Percentiles rank a stretch among this genome's conserved stretches.
phyloP scores from a whole-genome alignment of 768 basidiomycete species.

The Grammothele lineata region DNA sequence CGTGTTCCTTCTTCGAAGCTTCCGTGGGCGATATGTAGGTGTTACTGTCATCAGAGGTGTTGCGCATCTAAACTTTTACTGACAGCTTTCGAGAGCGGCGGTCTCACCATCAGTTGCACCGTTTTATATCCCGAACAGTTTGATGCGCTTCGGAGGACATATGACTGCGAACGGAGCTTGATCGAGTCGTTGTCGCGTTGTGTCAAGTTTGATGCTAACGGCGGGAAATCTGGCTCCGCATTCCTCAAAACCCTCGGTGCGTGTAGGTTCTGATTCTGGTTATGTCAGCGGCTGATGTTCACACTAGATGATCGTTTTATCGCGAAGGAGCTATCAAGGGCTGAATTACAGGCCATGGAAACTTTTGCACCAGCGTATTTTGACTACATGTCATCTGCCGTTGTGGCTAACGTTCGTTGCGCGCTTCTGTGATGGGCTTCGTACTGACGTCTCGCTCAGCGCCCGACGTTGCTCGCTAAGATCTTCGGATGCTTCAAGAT shows the following conservation, averaged over 20 bases:
- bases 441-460: conserved; percentile 39
- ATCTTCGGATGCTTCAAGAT: conserved; percentile 96
- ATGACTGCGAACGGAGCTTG: conserved; percentile 92
- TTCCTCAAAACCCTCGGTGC: conserved; percentile 93
- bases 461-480: conserved; percentile 92
- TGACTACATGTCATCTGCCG: conserved; percentile 95
- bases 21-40: conserved; percentile 79
- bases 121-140: conserved; percentile 97
- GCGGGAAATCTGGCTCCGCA: conserved; percentile 95
- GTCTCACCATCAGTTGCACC: conserved; percentile 87
- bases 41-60: neutral
- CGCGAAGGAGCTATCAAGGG: conserved; percentile 88
- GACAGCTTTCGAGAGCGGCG: conserved; percentile 88
- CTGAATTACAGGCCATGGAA: conserved; percentile 93
- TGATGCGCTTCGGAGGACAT: conserved; percentile 86
- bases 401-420: conserved; percentile 69
- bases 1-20: conserved; percentile 72
- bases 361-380: conserved; percentile 98
- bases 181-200: conserved; percentile 92
- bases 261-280: conserved; percentile 12
- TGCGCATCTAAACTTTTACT: conserved; percentile 4
- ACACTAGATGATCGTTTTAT: conserved; percentile 92
- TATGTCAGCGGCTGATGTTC: conserved; percentile 1
- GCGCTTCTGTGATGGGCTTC: neutral
- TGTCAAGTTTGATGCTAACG: conserved; percentile 92